These are phyloP conservation scores for Oryza officinalis DNA, from an alignment of 176 grass and related monocot species.

Conservation along the genomic window DNA sequence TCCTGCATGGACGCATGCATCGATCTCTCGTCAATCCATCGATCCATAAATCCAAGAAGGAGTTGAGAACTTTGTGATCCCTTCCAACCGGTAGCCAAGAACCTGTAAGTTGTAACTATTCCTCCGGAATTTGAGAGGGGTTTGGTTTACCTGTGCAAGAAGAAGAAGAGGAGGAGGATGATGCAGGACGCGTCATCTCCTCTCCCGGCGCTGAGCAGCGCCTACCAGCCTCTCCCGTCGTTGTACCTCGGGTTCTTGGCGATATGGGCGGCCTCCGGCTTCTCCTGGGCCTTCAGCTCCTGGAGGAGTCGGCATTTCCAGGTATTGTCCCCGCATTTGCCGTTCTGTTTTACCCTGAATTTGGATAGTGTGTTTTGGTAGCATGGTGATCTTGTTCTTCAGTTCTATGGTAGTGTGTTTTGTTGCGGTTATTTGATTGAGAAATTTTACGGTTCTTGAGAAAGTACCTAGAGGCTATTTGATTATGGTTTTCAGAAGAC, in stretches of 20 bases:
- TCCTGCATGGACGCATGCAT: not conserved
- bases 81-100: not conserved
- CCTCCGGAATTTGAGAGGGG: not conserved
- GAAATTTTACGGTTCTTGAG: too few relatives aligned
- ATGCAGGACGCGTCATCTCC: conserved; percentile 36
- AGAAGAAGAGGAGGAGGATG: not conserved
- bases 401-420: not conserved
- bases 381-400: not conserved
- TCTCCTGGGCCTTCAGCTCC: conserved; percentile 81
- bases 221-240: conserved; percentile 78
- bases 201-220: conserved; percentile 56
- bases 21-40: conserved; percentile 14
- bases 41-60: not conserved
- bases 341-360: not conserved
- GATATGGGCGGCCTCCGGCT: conserved; percentile 79
- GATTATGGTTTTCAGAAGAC: not conserved
- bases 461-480: not conserved
- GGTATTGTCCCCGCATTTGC: conserved; percentile 19
- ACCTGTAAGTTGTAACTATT: not conserved
- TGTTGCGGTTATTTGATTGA: too few relatives aligned
- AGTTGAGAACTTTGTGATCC: not conserved
- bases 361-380: not conserved
- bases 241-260: conserved; percentile 81
- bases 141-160: not conserved
- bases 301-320: conserved; percentile 85